A percentile compares a stretch with the other conserved stretches of the same genome.
phyloP scores from a whole-genome alignment of 352 stramenopile species.

The Globisporangium recalcitrans region DNA sequence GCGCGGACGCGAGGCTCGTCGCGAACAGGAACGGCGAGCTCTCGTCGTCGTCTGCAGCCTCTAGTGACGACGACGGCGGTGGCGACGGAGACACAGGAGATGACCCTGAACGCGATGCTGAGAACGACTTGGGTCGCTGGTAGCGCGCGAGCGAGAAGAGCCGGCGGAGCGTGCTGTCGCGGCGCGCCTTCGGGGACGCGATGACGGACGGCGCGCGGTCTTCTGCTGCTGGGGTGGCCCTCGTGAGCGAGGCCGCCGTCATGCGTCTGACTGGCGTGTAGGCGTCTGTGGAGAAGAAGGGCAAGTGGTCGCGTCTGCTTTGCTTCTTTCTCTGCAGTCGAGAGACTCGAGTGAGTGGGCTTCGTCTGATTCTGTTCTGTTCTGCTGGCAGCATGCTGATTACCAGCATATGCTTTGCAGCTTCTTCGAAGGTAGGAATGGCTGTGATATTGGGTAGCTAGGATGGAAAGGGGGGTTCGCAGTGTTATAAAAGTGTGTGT shows the following conservation, averaged over 20 bases:
- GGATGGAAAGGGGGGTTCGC: no score
- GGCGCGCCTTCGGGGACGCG: background rate
- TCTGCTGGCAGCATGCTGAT: background rate
- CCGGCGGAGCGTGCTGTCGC: conserved; percentile 10
- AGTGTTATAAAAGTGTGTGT: background rate
- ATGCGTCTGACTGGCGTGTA: background rate
- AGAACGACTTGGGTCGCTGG: background rate
- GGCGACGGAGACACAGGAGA: background rate
- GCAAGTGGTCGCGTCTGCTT: background rate
- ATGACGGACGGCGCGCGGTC: background rate
- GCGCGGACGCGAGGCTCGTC: conserved; percentile 12
- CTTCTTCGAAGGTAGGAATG: background rate
- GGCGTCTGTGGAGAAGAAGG: background rate
- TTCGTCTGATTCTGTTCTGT: conserved; percentile 2
- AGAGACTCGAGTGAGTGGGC: background rate
- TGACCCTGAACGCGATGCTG: no score
- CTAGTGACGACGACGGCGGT: background rate
- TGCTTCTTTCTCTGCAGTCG: background rate
- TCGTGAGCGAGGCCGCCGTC: background rate
- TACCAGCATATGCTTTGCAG: background rate
- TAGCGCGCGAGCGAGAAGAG: conserved; percentile 13
- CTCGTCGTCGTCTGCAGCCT: background rate
- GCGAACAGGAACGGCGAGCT: conserved; percentile 15
- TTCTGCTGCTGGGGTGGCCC: background rate
- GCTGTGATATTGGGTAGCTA: background rate